phyloP scores from a whole-genome alignment of 1,284 basidiomycete species.

The Wallemia hederae region DNA sequence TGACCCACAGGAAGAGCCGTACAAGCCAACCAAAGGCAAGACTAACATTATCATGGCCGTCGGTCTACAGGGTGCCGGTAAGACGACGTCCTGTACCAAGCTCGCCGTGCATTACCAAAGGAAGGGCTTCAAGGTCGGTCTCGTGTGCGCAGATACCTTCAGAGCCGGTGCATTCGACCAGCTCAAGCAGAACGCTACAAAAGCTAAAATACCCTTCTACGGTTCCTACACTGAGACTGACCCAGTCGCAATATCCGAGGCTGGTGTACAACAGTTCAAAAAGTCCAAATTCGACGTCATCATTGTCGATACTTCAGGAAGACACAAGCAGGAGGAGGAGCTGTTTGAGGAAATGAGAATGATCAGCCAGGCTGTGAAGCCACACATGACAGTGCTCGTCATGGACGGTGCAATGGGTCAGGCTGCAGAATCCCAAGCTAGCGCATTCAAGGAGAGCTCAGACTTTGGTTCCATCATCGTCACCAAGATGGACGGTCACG shows the following conservation, averaged over 20 bases:
- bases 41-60: slow-evolving; percentile 93
- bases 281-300: slow-evolving; percentile 83
- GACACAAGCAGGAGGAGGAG: slow-evolving; percentile 92
- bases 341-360: slow-evolving; percentile 96
- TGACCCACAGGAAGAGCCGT: slow-evolving; percentile 76
- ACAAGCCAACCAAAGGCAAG: slow-evolving; percentile 87
- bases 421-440: slow-evolving; percentile 82
- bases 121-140: slow-evolving; percentile 86
- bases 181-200: slow-evolving; percentile 64
- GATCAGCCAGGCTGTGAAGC: slow-evolving; percentile 72
- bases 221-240: slow-evolving; percentile 98
- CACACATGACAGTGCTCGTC: slow-evolving; percentile 70
- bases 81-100: slow-evolving; percentile 94
- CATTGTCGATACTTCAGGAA: slow-evolving; percentile 91
- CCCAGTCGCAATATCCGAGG: slow-evolving; percentile 73
- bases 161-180: slow-evolving; percentile 98
- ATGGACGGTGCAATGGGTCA: slow-evolving; percentile 62
- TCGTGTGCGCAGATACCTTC: slow-evolving; percentile 98
- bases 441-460: slow-evolving; percentile 91
- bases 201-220: slow-evolving; percentile 96
- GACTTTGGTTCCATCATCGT: slow-evolving; percentile 98
- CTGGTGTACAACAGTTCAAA: slow-evolving; percentile 89
- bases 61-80: slow-evolving; percentile 82
- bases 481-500: slow-evolving; percentile 98
- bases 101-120: slow-evolving; percentile 92